Conservation (phyloP, 345 rosid genomes). For the Noccaea caerulescens region DNA sequence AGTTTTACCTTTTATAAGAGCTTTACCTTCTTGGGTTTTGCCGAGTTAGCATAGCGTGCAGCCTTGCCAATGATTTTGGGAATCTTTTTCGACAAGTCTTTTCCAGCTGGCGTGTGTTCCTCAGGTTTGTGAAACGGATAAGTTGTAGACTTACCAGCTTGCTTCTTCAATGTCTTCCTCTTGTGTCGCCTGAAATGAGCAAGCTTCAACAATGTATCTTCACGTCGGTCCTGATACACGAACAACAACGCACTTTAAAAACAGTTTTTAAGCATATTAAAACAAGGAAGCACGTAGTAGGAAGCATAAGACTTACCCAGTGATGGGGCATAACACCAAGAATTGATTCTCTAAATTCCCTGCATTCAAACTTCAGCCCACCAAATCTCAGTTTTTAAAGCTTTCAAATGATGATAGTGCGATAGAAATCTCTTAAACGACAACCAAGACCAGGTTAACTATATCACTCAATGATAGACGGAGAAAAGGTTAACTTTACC, state of each 20-base stretch:
- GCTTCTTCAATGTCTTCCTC: slow-evolving; percentile 77
- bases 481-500: slow-evolving; percentile 51
- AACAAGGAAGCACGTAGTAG: slow-evolving; percentile 10
- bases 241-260: slow-evolving; percentile 34
- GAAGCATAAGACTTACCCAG: slow-evolving; percentile 65
- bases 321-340: slow-evolving; percentile 95
- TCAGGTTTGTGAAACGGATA: slow-evolving; percentile 95
- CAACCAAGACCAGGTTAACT: neutral
- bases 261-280: slow-evolving; percentile 2
- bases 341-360: slow-evolving; percentile 96
- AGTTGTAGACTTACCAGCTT: slow-evolving; percentile 65
- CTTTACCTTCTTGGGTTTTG: slow-evolving; percentile 85
- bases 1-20: slow-evolving; percentile 11
- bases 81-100: slow-evolving; percentile 81
- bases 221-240: slow-evolving; percentile 88
- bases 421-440: neutral
- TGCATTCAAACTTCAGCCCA: slow-evolving; percentile 80
- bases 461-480: slow-evolving; percentile 11
- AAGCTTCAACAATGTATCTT: slow-evolving; percentile 83
- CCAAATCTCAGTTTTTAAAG: slow-evolving; percentile 48
- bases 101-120: slow-evolving; percentile 89
- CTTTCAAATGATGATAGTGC: slow-evolving; percentile 16
- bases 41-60: slow-evolving; percentile 78
- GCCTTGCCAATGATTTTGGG: slow-evolving; percentile 89
- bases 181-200: slow-evolving; percentile 89